Evolutionary conservation across 2,329 filamentous ascomycete genomes (phyloP).

Genomic region (Teratosphaeria epicoccoides): DNA sequence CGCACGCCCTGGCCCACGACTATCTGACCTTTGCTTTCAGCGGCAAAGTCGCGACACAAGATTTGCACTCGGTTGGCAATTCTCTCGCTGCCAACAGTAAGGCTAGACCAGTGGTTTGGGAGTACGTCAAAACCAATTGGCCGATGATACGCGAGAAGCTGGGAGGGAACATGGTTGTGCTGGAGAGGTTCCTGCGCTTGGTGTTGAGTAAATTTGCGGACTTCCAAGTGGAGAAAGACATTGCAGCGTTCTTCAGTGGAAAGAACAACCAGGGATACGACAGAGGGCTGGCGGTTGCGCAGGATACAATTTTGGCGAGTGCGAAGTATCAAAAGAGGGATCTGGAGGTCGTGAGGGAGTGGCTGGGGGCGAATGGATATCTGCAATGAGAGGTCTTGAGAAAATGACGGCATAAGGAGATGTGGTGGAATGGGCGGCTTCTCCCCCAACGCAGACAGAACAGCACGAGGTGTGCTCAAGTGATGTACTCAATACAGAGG

Average conservation of each 20-base stretch:
- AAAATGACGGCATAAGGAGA: too few species aligned
- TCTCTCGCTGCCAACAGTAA: conserved; percentile 62
- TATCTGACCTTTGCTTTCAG: conserved; percentile 69
- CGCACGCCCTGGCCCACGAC: conserved; percentile 55
- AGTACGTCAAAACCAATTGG: conserved; percentile 80
- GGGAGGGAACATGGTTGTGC: conserved; percentile 68
- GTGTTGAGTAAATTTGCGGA: conserved; percentile 71
- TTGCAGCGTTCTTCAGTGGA: conserved; percentile 70
- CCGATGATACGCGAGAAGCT: conserved; percentile 59
- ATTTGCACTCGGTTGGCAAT: conserved; percentile 73
- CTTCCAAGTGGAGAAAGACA: conserved; percentile 58
- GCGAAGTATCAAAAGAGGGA: conserved; percentile 76
- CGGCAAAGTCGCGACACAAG: conserved; percentile 71
- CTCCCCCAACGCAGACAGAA: too few species aligned
- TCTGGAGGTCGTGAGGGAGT: conserved; percentile 60
- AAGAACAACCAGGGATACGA: conserved; percentile 84
- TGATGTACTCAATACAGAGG: too few species aligned
- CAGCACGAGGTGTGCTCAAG: too few species aligned
- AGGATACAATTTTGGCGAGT: conserved; percentile 74
- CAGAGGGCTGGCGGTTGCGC: conserved; percentile 72
- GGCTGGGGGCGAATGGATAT: conserved; percentile 58
- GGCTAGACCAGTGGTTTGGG: conserved; percentile 68
- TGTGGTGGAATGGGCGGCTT: too few species aligned
- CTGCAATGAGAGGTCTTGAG: conserved; percentile 23
- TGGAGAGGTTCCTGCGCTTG: conserved; percentile 78